Base-by-base conservation (phyloP, 2,329 filamentous ascomycete species). In the Arthrobotrys entomopaga region DNA sequence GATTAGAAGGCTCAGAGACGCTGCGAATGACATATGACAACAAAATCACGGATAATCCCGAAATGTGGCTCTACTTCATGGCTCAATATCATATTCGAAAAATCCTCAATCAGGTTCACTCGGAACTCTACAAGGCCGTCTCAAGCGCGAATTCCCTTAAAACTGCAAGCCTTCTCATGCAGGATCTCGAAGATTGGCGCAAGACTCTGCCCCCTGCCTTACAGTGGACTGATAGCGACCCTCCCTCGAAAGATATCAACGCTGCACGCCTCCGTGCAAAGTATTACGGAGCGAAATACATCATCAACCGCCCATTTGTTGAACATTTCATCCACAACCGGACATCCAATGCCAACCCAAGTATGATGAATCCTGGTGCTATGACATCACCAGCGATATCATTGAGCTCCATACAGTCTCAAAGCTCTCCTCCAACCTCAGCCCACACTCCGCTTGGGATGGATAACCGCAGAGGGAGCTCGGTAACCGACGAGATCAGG, bases 221-320 rank as follows among this genome's bases (percentile, higher is more conserved):
- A 26, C 83, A 59, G 65, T 91, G 90, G 84, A 80, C 86, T 1
- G 90, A 92, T 72, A 81, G 84, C 1, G 91, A 96, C 64, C 84
- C 85, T 3, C 92, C 92, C 0, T 87, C 93, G 0, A 81, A 80
- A 0, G 89, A 97, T 56, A 93, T 98, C 72, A 88, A 97, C 15
- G 85, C 88, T 11, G 94, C 94, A 34, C 88, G 95, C 20, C 84
- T 98, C 75, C 89, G 94, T 48, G 95, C 91, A 13, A 98, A 99
- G 81, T 98, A 95, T 81, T 98, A 94, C 84, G 95, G 95, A 19
- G 93, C 92, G 0, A 87, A 90, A 77, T 93, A 96, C 76, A 93
- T 98, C 79, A 93, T 94, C 24, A 91, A 95, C 80, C 87, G 95
- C 22, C 92, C 91, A 0, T 92, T 94, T 72, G 81, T 90, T 19